Conservation (phyloP, 2,329 filamentous ascomycete genomes). For the Fusarium sarcochroum region DNA sequence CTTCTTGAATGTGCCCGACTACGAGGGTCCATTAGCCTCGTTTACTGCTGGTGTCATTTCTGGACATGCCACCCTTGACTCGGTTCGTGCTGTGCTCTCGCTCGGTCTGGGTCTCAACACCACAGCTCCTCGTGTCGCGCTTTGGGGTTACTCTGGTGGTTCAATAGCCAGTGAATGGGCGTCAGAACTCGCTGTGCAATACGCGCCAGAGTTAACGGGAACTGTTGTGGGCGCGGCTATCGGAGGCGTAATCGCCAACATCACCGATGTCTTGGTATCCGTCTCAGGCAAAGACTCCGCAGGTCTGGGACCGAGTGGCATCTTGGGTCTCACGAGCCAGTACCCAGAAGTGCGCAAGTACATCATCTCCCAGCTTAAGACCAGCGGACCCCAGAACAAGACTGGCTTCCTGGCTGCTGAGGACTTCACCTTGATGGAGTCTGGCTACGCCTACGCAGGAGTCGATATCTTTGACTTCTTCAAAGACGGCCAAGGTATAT, state of each 20-base stretch:
- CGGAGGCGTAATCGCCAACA: conserved; percentile 62
- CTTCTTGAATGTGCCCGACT: conserved; percentile 61
- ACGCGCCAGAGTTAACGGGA: conserved; percentile 64
- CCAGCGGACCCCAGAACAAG: conserved; percentile 31
- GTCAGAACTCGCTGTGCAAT: conserved; percentile 64
- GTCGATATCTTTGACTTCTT: conserved; percentile 39
- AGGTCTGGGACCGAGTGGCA: conserved; percentile 38
- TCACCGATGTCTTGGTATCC: conserved; percentile 53
- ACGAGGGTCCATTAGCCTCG: conserved; percentile 60
- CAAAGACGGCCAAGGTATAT: not conserved
- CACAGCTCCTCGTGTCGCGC: conserved; percentile 50
- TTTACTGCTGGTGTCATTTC: conserved; percentile 60
- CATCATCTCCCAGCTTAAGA: conserved; percentile 40
- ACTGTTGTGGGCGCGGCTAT: conserved; percentile 63
- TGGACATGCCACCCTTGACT: conserved; percentile 62
- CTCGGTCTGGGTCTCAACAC: conserved; percentile 51
- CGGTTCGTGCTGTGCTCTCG: conserved; percentile 58
- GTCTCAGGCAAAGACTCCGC: conserved; percentile 49
- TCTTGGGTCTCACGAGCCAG: conserved; percentile 44
- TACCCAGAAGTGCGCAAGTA: conserved; percentile 37
- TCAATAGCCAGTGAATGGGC: conserved; percentile 66
- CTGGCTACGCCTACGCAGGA: conserved; percentile 26
- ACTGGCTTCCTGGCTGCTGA: conserved; percentile 42
- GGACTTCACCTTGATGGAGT: conserved; percentile 15
- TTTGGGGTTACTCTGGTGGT: conserved; percentile 72